Percentiles rank a stretch among this genome's conserved stretches.
These are phyloP conservation scores for Sclerospora graminicola DNA, from an alignment of 352 stramenopile species.

Conservation along the genomic window DNA sequence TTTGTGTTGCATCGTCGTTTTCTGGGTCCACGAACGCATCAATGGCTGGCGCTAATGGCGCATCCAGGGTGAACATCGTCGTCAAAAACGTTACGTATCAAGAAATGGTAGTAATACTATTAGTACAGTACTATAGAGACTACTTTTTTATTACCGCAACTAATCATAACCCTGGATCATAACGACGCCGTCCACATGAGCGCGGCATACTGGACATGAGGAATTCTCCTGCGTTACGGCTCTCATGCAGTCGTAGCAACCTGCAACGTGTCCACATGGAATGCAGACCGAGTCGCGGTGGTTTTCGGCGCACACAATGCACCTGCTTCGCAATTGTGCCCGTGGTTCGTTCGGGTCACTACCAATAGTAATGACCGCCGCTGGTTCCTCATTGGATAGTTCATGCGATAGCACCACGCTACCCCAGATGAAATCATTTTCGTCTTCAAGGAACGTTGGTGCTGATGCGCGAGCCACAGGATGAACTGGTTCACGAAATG, in stretches of 20 bases:
- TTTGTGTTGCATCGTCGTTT: conserved; percentile 73
- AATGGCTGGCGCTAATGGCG: conserved; percentile 73
- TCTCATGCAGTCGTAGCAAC: conserved; percentile 39
- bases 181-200: too few species aligned
- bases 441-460: conserved; percentile 21
- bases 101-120: too few species aligned
- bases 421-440: conserved; percentile 9
- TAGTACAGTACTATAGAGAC: too few species aligned
- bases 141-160: too few species aligned
- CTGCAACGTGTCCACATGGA: conserved; percentile 46
- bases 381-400: neutral
- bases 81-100: too few species aligned
- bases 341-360: conserved; percentile 15
- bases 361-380: conserved; percentile 18
- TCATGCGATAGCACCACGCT: neutral
- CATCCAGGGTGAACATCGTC: conserved; percentile 84
- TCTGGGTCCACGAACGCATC: conserved; percentile 80
- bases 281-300: conserved; percentile 43
- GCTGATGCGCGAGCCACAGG: conserved; percentile 3
- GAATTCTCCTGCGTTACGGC: conserved; percentile 16
- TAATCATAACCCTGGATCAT: too few species aligned
- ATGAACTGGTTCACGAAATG: conserved; percentile 1
- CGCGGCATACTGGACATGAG: conserved; percentile 43
- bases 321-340: conserved; percentile 13
- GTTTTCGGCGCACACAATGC: conserved; percentile 44